A percentile compares a stretch with the other conserved stretches of the same genome.
Evolutionary conservation across 2,329 filamentous ascomycete genomes (phyloP).

Genomic region (Ceratocystiopsis brevicomis): DNA sequence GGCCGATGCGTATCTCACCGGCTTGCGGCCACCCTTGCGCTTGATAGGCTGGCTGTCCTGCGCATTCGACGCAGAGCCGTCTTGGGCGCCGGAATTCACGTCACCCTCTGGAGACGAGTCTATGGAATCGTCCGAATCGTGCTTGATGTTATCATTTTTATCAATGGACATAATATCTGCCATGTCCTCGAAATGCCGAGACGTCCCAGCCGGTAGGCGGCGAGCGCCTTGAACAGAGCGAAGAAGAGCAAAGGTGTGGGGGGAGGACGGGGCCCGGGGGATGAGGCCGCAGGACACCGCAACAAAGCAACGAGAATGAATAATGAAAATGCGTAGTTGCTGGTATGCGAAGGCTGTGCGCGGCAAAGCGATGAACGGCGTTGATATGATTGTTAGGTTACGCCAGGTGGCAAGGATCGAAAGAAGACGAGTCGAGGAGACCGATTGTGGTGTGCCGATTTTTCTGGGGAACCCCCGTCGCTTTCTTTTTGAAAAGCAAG

Average conservation of each 20-base stretch:
- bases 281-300: background rate
- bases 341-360: too few relatives aligned
- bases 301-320: too few relatives aligned
- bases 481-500: too few relatives aligned
- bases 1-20: conserved; percentile 45
- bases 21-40: conserved; percentile 92
- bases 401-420: too few relatives aligned
- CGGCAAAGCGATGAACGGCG: too few relatives aligned
- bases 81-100: conserved; percentile 16
- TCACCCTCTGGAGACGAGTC: conserved; percentile 42
- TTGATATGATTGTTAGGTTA: too few relatives aligned
- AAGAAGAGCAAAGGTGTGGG: conserved; percentile 1
- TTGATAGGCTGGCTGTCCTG: conserved; percentile 55
- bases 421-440: too few relatives aligned
- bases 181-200: conserved; percentile 29
- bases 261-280: background rate
- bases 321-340: too few relatives aligned
- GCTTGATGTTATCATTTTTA: conserved; percentile 35
- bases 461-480: too few relatives aligned
- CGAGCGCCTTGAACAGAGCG: conserved; percentile 16
- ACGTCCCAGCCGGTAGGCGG: conserved; percentile 23
- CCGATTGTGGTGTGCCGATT: too few relatives aligned
- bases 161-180: conserved; percentile 51
- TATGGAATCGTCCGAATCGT: conserved; percentile 42
- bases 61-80: conserved; percentile 15